Evolutionary conservation across 345 rosid species (phyloP).

Genomic region (Geranium rotundifolium): DNA sequence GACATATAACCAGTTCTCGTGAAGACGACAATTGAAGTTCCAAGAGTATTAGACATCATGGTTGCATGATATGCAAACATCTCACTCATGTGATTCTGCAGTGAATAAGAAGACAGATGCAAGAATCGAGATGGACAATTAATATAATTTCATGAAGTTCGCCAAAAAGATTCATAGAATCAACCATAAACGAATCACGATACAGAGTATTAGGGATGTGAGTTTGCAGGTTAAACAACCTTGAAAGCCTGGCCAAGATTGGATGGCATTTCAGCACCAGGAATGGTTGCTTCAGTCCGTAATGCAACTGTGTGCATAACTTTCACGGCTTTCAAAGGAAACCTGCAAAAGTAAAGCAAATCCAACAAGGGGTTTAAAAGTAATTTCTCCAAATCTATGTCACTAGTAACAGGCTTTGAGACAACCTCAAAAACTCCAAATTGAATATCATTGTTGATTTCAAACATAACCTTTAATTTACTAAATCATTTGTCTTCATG

Average conservation of each 20-base stretch:
- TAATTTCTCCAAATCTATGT: not conserved
- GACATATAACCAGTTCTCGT: conserved; percentile 98
- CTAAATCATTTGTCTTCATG: too few species aligned
- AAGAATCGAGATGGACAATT: conserved; percentile 9
- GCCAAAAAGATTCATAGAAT: not conserved
- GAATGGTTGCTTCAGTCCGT: conserved; percentile 83
- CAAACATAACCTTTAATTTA: too few species aligned
- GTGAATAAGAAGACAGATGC: conserved; percentile 11
- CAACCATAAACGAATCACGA: not conserved
- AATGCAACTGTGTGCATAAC: conserved; percentile 96
- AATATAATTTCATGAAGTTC: too few species aligned
- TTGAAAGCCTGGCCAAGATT: conserved; percentile 86
- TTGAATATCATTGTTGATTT: too few species aligned
- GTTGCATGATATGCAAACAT: conserved; percentile 99
- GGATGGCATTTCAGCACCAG: conserved; percentile 67
- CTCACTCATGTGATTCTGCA: conserved; percentile 93
- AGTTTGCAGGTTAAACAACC: conserved; percentile 21
- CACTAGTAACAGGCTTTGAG: not conserved
- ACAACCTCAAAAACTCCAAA: not conserved
- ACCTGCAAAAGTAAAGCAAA: conserved; percentile 30
- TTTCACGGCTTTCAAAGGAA: conserved; percentile 90
- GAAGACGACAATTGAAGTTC: conserved; percentile 90
- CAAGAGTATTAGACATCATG: conserved; percentile 98
- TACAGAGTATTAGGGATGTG: not conserved
- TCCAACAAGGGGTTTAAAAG: not conserved